Percentiles rank a stretch among this genome's conserved stretches.
Evolutionary conservation across 2,329 filamentous ascomycete genomes (phyloP).

Genomic region (Rutstroemia sydowiana): DNA sequence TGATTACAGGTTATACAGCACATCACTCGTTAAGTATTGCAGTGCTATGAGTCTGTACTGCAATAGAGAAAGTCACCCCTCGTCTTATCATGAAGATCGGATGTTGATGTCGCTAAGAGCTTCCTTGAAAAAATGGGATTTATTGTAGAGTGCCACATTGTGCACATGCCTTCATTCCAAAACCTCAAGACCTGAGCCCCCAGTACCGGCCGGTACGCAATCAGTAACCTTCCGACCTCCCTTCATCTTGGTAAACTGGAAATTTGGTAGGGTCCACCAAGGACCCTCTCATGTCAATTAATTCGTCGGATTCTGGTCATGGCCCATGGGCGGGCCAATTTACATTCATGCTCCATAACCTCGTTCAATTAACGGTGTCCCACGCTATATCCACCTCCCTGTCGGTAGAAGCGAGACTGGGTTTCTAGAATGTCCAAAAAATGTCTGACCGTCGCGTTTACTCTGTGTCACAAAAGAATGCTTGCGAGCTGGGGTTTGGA

Average conservation of each 20-base stretch:
- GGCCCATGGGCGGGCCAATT: conserved; percentile 1
- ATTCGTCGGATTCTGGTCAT: background rate
- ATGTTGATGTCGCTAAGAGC: too few relatives aligned
- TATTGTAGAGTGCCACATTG: too few relatives aligned
- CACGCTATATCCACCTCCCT: background rate
- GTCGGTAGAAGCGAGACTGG: background rate
- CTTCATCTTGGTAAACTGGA: background rate
- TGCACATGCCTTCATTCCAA: too few relatives aligned
- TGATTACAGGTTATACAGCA: too few relatives aligned
- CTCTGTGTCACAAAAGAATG: background rate
- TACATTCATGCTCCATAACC: background rate
- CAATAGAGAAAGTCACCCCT: too few relatives aligned
- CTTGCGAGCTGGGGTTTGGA: background rate
- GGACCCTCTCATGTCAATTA: background rate
- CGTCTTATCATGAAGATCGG: too few relatives aligned
- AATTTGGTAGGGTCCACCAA: background rate
- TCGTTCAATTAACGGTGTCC: too few relatives aligned
- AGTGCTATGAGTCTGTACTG: too few relatives aligned
- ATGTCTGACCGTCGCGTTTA: conserved; percentile 2
- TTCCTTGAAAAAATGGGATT: too few relatives aligned
- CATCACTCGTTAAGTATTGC: too few relatives aligned
- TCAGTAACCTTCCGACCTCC: background rate
- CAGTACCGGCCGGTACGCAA: background rate
- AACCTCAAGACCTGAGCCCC: too few relatives aligned
- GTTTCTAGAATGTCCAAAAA: conserved; percentile 1